These are phyloP conservation scores for Kodamaea neixiangensis DNA, from an alignment of 805 yeast species.

Conservation along the genomic window DNA sequence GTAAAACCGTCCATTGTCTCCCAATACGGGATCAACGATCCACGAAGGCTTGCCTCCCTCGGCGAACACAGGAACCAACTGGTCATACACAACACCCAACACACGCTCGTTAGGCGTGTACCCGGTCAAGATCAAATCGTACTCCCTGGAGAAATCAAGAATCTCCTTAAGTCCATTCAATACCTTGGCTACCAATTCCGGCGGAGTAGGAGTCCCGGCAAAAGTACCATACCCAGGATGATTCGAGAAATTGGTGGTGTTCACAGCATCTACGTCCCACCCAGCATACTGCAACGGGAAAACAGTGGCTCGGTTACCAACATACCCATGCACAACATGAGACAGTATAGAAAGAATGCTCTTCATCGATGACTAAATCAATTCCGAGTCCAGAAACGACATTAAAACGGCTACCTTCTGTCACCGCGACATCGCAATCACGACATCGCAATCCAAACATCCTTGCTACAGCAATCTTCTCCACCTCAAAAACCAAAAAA, in stretches of 20 bases:
- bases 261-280: conserved; percentile 91
- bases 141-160: conserved; percentile 38
- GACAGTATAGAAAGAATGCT: conserved; percentile 55
- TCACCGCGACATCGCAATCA: not conserved
- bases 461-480: not conserved
- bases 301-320: conserved; percentile 89
- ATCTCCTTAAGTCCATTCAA: conserved; percentile 56
- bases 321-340: conserved; percentile 94
- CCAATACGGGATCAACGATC: conserved; percentile 89
- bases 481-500: not conserved
- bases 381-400: not conserved
- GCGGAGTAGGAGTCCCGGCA: conserved; percentile 55
- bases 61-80: conserved; percentile 36
- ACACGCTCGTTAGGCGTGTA: conserved; percentile 68
- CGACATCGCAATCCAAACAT: not conserved
- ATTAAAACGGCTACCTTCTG: not conserved
- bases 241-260: conserved; percentile 86
- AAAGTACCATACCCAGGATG: conserved; percentile 86
- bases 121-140: conserved; percentile 75
- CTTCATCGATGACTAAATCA: conserved; percentile 4
- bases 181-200: conserved; percentile 49
- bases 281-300: conserved; percentile 84
- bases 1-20: conserved; percentile 84
- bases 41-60: conserved; percentile 41
- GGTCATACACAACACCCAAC: conserved; percentile 48